phyloP scores from a whole-genome alignment of 2,329 filamentous ascomycete species.

The Colletotrichum sp. region DNA sequence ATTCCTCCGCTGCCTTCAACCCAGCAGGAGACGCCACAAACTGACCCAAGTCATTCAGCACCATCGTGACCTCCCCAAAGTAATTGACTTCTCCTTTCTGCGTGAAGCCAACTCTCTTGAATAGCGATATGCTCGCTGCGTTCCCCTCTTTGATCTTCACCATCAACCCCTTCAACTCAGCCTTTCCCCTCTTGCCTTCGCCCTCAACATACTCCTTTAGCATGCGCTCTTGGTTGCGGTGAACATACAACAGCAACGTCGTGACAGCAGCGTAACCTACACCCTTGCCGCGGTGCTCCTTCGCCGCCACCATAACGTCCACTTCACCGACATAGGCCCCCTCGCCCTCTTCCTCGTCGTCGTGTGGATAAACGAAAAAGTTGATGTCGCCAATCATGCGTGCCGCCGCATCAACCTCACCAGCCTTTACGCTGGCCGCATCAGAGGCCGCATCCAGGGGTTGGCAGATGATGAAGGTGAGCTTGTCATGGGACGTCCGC shows the following conservation, averaged over 20 bases:
- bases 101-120: conserved; percentile 55
- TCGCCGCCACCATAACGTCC: conserved; percentile 83
- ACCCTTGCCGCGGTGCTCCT: conserved; percentile 63
- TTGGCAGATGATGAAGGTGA: conserved; percentile 87
- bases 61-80: conserved; percentile 64
- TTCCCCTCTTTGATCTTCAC: conserved; percentile 66
- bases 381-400: conserved; percentile 79
- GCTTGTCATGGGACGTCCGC: conserved; percentile 81
- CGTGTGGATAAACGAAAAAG: conserved; percentile 73
- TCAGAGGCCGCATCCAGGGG: conserved; percentile 33
- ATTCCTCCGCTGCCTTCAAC: neutral
- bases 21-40: conserved; percentile 4
- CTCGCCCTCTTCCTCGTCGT: conserved; percentile 53
- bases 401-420: conserved; percentile 56
- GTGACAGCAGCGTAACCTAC: conserved; percentile 69
- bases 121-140: conserved; percentile 53
- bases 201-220: conserved; percentile 47
- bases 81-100: conserved; percentile 61
- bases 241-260: conserved; percentile 73
- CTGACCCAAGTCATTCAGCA: conserved; percentile 36
- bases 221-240: conserved; percentile 56
- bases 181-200: neutral
- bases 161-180: conserved; percentile 53
- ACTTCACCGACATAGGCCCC: conserved; percentile 68
- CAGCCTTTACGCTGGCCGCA: conserved; percentile 28